Evolutionary conservation across 768 basidiomycete species (phyloP).

Genomic region (Tylopilus rubrobrunneus): DNA sequence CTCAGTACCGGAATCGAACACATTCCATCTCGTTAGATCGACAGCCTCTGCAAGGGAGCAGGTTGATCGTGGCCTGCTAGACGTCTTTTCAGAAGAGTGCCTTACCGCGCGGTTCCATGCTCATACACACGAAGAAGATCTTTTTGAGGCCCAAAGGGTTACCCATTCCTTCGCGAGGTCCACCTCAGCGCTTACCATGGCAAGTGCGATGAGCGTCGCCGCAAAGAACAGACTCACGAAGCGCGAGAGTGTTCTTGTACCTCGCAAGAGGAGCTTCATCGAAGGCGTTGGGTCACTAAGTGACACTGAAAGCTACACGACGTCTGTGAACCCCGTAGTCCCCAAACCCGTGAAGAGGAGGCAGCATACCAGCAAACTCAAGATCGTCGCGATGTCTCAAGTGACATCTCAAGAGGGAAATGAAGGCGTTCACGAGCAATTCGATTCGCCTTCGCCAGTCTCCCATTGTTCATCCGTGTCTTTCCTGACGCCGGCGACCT

Average conservation of each 20-base stretch:
- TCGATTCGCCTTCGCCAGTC: conserved; percentile 36
- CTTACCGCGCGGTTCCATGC: conserved; percentile 65
- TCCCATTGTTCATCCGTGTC: conserved; percentile 38
- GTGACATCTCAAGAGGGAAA: conserved; percentile 21
- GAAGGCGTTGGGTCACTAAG: conserved; percentile 18
- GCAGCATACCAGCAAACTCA: conserved; percentile 29
- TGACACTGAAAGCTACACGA: conserved; percentile 15
- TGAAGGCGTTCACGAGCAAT: conserved; percentile 20
- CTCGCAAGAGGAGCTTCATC: conserved; percentile 51
- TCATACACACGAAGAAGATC: conserved; percentile 55
- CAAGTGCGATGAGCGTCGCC: conserved; percentile 50
- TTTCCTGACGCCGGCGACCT: conserved; percentile 22
- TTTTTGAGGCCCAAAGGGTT: conserved; percentile 53
- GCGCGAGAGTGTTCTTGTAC: conserved; percentile 69
- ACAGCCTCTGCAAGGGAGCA: conserved; percentile 61
- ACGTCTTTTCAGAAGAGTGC: conserved; percentile 76
- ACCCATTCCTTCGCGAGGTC: conserved; percentile 49
- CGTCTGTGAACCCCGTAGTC: neutral
- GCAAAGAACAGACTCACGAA: conserved; percentile 56
- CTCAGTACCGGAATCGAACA: conserved; percentile 43
- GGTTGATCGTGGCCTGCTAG: conserved; percentile 74
- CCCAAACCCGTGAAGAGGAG: conserved; percentile 15
- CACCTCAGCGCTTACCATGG: conserved; percentile 56
- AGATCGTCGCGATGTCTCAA: conserved; percentile 22
- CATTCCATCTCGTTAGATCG: conserved; percentile 64